Evolutionary conservation across 805 yeast genomes (phyloP), one percentile per base, ranked within the genome.

Genomic region (Yarrowia osloensis): DNA sequence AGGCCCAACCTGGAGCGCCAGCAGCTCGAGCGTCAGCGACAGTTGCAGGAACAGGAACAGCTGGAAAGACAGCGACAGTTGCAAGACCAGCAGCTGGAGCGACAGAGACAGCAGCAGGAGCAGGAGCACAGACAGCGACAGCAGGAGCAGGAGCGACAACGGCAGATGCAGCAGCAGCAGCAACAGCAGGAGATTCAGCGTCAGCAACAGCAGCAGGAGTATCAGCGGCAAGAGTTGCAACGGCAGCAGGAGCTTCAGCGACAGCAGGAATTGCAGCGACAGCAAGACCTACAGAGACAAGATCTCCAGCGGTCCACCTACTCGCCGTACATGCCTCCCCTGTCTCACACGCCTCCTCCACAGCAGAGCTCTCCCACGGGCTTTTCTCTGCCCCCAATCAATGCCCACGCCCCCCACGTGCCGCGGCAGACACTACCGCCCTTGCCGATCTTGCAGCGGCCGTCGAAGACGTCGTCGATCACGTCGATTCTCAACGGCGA

Each of bases 401-500:
- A 50, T 29, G 57, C 57, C 8, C 57, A 50, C 28, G 29, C 57
- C 11, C 24, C 57, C 7, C 66, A 31, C 11, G 42, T 19, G n/a
- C 26, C 54, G 4, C 28, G 54, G 24, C 54, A 46, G 40, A 44
- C 52, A 4, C 22, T 61, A 5, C 66, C 66, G 5, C 66, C 52
- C 8, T 29, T 61, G 28, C 66, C 66, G n/a, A 61, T 61, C 13
- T 19, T 61, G n/a, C 66, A 61, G 44, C 31, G 54, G 21, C 54
- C 66, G 1, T 31, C 66, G 9, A 61, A 61, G 24, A 44, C 66
- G 44, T 61, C 66, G 42, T 61, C 66, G 12, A 61, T 61, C 44
- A 33, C 66, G 26, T 61, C 66, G 33, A 42, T 61, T 61, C 66
- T 61, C 54, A 61, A 61, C 33, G 66, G 66, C 40, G 63, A 57